Base-by-base conservation (phyloP, 352 stramenopile species). In the Phytophthora melonis region DNA sequence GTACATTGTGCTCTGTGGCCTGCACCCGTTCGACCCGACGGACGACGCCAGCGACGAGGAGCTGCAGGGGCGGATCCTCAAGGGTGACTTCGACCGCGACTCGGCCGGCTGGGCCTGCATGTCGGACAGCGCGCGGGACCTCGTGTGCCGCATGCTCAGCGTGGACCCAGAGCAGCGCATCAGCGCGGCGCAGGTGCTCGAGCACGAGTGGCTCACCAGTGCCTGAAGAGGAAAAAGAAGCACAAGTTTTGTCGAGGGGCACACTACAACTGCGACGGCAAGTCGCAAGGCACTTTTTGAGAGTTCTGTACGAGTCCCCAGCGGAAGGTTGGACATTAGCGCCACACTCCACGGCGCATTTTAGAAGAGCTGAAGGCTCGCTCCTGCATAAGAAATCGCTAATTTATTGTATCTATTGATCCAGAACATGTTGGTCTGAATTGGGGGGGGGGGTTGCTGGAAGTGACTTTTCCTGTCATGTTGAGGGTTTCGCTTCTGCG, bases 21-120 rank as follows among this genome's bases (percentile, higher is more conserved):
- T 62, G 45, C 83, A 91, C 68, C 83, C 83, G 49, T 89, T 91
- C 64, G 81, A 91, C 62, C 79, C 78, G n/a, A 79, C 63, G n/a
- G 79, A 89, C 53, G 78, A 89, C 43, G 70, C 81, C 3, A 65
- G 78, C 14, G 80, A 91, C 50, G 68, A 72, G 10, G 70, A 85
- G 41, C 58, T 91, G 47, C 70, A 79, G 56, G 49, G 55, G 5
- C 78, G 78, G 7, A 87, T 91, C 58, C 60, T 82, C 5, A 65
- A 62, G 13, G 81, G 80, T 30, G 54, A 81, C n/a, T 80, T 86
- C 50, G 78, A 83, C 54, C 67, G 49, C 34, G 68, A 84, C 2
- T 78, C 55, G 1, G 27, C 47, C 1, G 70, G 65, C 13, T 92
- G 84, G 84, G 60, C 61, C 41, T 74, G 70, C 54, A 72, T 90